These are phyloP conservation scores for Gryganskiella cystojenkinii DNA, from an alignment of 192 early-diverging fungal genomes.

Conservation along the genomic window DNA sequence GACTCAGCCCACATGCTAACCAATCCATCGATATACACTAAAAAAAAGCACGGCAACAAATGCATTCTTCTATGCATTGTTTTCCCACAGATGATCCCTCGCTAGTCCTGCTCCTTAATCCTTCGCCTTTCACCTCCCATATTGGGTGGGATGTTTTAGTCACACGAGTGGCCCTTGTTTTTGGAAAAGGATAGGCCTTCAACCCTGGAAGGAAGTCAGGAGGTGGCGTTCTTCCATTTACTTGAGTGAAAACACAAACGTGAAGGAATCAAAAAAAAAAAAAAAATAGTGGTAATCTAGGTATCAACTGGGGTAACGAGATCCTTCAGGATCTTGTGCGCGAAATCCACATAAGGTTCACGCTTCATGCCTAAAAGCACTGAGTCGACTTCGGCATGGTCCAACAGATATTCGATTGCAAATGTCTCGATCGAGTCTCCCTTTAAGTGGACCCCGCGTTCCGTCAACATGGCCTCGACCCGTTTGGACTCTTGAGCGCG, in stretches of 20 bases:
- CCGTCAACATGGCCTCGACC: conserved; percentile 31
- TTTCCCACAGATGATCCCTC: background rate
- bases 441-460: conserved; percentile 21
- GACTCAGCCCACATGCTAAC: no score
- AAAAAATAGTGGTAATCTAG: background rate
- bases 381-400: conserved; percentile 34
- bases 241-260: no score
- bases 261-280: conserved; percentile 9
- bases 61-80: background rate
- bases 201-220: no score
- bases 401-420: conserved; percentile 39
- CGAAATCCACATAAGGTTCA: conserved; percentile 50
- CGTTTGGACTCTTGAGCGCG: conserved; percentile 31
- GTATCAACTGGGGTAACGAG: background rate
- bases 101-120: no score
- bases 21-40: no score
- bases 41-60: no score
- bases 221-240: no score
- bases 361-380: conserved; percentile 52
- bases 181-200: background rate
- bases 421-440: conserved; percentile 46
- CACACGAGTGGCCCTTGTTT: background rate
- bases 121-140: background rate
- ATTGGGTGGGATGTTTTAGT: no score
- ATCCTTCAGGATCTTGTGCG: conserved; percentile 19